Evolutionary conservation across 768 basidiomycete species (phyloP), one percentile per base, ranked within the genome.

Genomic region (Leccinum pellstonianum): DNA sequence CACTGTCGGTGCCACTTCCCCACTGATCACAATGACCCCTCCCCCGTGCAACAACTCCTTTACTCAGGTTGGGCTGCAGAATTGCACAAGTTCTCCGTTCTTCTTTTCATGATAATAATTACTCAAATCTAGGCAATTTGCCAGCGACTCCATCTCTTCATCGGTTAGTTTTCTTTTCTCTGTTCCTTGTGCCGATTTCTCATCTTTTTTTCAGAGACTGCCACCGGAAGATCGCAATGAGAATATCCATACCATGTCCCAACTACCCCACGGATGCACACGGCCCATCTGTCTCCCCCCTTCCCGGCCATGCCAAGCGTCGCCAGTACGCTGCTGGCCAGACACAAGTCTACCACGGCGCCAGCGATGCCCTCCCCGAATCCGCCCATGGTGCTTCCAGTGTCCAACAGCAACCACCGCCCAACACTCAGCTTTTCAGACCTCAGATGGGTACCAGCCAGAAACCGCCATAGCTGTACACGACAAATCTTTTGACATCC

Each of bases 401-500:
- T 17, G 71, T 77, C 10, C 70, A 71, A 37, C 76, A 63, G 53
- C 82, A 78, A 55, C 73, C 80, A 63, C 58, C 77, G 67, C 19
- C 75, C 48, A 57, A 53, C 29, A 35, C 71, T 10, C 90, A 91
- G 66, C 83, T 94, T 60, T 95, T 94, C 71, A 95, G 93, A 1
- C 92, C 92, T 29, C 85, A 90, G 75, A 95, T 98, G 95, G 87
- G 88, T 50, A 76, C 97, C 70, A 85, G 84, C 19, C 86, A 85
- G 73, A 91, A 88, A 69, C 86, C 85, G 49, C 85, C 90, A 68
- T 84, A 86, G 60, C 81, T 95, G 47, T 84, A 87, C 73, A 97
- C 94, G 1, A 84, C 92, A 60, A 98, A 98, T 79, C 82, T 99
- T 51, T 86, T 98, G 70, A 93, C 93, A 2, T 87, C 91, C 38